Conservation (phyloP, 164 flowering plant species). For the Saururus chinensis region DNA sequence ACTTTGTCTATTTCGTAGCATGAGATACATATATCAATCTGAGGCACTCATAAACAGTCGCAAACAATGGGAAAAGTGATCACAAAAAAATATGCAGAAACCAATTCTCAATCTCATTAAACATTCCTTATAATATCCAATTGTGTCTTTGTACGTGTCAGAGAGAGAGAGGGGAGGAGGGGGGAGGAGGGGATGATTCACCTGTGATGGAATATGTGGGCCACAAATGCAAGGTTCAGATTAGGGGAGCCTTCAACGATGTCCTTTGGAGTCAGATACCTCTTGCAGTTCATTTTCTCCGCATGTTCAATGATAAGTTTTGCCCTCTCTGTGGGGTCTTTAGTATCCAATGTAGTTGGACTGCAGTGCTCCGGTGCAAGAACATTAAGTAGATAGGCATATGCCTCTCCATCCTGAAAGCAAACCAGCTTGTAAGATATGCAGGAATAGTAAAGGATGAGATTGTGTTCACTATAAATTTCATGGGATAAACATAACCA, state of each 20-base stretch:
- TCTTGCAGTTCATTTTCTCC: conserved; percentile 79
- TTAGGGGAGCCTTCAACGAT: conserved; percentile 83
- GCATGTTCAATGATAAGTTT: conserved; percentile 77
- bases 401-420: conserved; percentile 82
- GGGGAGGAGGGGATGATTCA: no score
- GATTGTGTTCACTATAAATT: not conserved
- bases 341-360: conserved; percentile 52
- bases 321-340: conserved; percentile 73
- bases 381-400: conserved; percentile 85
- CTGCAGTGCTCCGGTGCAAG: conserved; percentile 85
- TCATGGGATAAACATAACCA: not conserved
- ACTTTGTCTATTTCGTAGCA: no score
- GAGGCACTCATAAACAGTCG: no score
- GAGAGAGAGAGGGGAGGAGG: conserved; percentile 1
- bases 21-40: no score
- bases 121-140: not conserved
- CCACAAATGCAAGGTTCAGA: conserved; percentile 87
- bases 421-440: not conserved
- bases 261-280: conserved; percentile 67
- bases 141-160: not conserved
- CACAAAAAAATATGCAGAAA: no score
- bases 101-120: not conserved
- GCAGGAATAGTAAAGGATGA: not conserved
- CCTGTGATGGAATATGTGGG: conserved; percentile 90
- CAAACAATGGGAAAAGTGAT: no score